phyloP scores from a whole-genome alignment of 1,284 basidiomycete genomes.

The Trichosporon sp. region DNA sequence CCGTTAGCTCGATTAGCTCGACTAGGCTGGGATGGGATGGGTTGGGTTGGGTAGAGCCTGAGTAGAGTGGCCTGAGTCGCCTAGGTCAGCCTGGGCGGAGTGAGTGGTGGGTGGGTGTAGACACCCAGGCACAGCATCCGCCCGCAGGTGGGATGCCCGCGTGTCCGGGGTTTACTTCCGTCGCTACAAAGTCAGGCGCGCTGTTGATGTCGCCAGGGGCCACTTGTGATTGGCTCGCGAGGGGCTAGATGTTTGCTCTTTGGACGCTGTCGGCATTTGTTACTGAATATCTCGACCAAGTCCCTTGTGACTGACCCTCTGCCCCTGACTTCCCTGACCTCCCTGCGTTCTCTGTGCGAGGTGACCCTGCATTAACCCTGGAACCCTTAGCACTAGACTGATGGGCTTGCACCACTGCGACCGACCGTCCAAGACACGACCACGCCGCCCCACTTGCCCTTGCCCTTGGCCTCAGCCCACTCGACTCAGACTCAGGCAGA shows the following conservation, averaged over 20 bases:
- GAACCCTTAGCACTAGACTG: background rate
- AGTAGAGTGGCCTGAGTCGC: no score
- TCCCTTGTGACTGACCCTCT: background rate
- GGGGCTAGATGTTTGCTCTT: background rate
- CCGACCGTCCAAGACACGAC: background rate
- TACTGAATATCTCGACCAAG: background rate
- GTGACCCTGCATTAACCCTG: background rate
- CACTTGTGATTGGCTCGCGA: background rate
- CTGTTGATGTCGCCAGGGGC: background rate
- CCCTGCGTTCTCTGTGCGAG: background rate
- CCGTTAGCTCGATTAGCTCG: no score
- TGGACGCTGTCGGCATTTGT: background rate
- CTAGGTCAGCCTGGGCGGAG: no score
- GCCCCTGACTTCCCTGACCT: background rate
- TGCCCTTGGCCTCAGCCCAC: no score
- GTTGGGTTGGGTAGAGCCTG: no score
- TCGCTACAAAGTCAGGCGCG: constrained; percentile 2
- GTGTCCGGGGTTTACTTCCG: background rate
- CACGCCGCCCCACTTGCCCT: background rate
- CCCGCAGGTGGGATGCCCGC: background rate
- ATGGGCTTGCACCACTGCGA: background rate
- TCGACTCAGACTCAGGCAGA: no score
- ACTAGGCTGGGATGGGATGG: no score
- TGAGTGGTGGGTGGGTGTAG: no score
- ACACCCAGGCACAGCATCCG: background rate